Evolutionary conservation across 495 filamentous ascomycete species (phyloP).

Genomic region (Bombardia bombarda): DNA sequence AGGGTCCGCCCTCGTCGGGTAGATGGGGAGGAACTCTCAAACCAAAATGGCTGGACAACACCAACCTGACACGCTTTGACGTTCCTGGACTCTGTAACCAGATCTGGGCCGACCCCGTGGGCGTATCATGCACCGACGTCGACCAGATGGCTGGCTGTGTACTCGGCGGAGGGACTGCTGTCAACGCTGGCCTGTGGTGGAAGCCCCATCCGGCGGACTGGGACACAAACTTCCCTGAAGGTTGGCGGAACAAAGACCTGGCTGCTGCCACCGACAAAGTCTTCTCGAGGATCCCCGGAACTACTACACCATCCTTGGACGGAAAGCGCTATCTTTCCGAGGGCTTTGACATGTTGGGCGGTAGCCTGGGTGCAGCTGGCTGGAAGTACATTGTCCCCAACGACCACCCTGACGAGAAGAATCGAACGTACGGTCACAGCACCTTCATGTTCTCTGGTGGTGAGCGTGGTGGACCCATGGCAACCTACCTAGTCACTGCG

Average conservation of each 20-base stretch:
- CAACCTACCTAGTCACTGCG: slow-evolving; percentile 60
- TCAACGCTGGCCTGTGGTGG: slow-evolving; percentile 56
- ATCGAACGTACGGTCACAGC: slow-evolving; percentile 54
- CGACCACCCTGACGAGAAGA: slow-evolving; percentile 51
- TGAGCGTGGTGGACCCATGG: slow-evolving; percentile 59
- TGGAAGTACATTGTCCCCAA: slow-evolving; percentile 57
- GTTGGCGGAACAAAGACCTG: slow-evolving; percentile 61
- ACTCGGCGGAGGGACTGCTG: slow-evolving; percentile 62
- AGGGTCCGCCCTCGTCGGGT: slow-evolving; percentile 49
- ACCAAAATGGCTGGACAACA: slow-evolving; percentile 55
- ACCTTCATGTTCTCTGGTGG: slow-evolving; percentile 58
- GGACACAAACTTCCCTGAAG: slow-evolving; percentile 61
- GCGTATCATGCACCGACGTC: slow-evolving; percentile 55
- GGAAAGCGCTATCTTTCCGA: slow-evolving; percentile 57
- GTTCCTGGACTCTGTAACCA: slow-evolving; percentile 65
- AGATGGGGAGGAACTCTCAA: slow-evolving; percentile 47
- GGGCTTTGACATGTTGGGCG: slow-evolving; percentile 49
- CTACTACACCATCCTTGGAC: slow-evolving; percentile 54
- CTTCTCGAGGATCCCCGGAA: slow-evolving; percentile 62
- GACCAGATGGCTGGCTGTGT: slow-evolving; percentile 66
- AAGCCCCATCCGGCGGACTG: slow-evolving; percentile 49
- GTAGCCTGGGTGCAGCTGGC: slow-evolving; percentile 45
- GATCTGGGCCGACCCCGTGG: slow-evolving; percentile 52
- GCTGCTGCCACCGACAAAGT: slow-evolving; percentile 46
- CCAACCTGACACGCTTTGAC: slow-evolving; percentile 62